These are phyloP conservation scores for Saccharomyces hybrid DNA, from an alignment of 1,139 yeast genomes.

Conservation along the genomic window DNA sequence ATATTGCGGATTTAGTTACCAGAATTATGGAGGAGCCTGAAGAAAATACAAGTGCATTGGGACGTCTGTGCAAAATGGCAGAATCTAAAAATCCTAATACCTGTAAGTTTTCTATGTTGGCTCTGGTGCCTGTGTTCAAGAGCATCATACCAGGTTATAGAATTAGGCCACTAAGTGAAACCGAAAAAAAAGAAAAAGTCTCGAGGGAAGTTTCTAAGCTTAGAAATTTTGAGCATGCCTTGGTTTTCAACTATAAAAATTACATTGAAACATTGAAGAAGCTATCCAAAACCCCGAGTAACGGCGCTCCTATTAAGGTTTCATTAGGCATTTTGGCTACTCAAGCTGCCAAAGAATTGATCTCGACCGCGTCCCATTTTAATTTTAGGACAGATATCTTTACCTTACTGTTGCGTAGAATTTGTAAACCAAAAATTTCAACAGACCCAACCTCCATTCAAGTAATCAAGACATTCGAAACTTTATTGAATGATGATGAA, in stretches of 20 bases:
- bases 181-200: constrained; percentile 75
- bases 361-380: constrained; percentile 64
- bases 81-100: constrained; percentile 60
- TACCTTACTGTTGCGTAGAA: constrained; percentile 55
- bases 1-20: constrained; percentile 74
- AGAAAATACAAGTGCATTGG: constrained; percentile 62
- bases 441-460: constrained; percentile 43
- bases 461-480: constrained; percentile 60
- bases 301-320: constrained; percentile 38
- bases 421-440: constrained; percentile 48
- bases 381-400: constrained; percentile 72
- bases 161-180: constrained; percentile 73
- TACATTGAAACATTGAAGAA: constrained; percentile 52
- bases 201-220: constrained; percentile 71
- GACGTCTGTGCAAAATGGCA: constrained; percentile 66
- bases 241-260: constrained; percentile 61
- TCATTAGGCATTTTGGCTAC: constrained; percentile 28
- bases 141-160: constrained; percentile 82
- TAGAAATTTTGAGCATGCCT: constrained; percentile 71
- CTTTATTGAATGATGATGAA: constrained; percentile 60
- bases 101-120: constrained; percentile 64
- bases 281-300: constrained; percentile 33
- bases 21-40: constrained; percentile 84
- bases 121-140: constrained; percentile 79
- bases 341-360: constrained; percentile 69